These are phyloP conservation scores for Trichoderma gamsii DNA, from an alignment of 495 filamentous ascomycete species.

Conservation along the genomic window DNA sequence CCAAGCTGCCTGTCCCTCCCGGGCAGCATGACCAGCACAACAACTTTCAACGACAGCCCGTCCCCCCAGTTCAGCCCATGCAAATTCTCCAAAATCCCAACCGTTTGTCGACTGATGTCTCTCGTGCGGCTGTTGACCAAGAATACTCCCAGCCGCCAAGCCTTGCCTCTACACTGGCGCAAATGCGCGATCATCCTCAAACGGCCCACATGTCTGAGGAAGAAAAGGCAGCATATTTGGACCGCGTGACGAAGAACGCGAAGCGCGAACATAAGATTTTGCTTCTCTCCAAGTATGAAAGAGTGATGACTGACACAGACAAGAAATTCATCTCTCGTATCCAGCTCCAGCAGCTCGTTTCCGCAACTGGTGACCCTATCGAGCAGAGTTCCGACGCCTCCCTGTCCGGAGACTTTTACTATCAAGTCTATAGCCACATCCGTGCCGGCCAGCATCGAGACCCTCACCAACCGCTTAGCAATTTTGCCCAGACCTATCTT, in stretches of 20 bases:
- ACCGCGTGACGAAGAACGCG: slow-evolving; percentile 88
- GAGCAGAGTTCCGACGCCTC: slow-evolving; percentile 74
- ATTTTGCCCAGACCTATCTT: slow-evolving; percentile 96
- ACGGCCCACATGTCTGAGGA: slow-evolving; percentile 72
- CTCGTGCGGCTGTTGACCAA: slow-evolving; percentile 29
- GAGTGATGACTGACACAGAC: slow-evolving; percentile 96
- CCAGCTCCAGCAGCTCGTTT: slow-evolving; percentile 90
- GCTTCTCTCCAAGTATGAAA: slow-evolving; percentile 87
- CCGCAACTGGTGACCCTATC: slow-evolving; percentile 78
- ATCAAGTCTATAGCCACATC: slow-evolving; percentile 92
- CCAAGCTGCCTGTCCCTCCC: slow-evolving; percentile 27
- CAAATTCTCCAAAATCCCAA: slow-evolving; percentile 51
- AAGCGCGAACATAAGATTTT: slow-evolving; percentile 99
- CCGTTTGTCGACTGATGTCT: slow-evolving; percentile 34
- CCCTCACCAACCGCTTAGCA: slow-evolving; percentile 83
- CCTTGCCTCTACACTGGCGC: slow-evolving; percentile 32
- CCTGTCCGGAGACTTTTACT: slow-evolving; percentile 92
- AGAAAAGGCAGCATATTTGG: slow-evolving; percentile 67
- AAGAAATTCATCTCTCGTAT: slow-evolving; percentile 99
- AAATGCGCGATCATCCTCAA: slow-evolving; percentile 63
- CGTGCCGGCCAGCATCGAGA: slow-evolving; percentile 79
- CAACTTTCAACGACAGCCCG: slow-evolving; percentile 39
- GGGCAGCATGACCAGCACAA: slow-evolving; percentile 23
- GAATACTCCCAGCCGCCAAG: slow-evolving; percentile 32
- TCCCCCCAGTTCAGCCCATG: slow-evolving; percentile 43